Conservation (phyloP, 192 early-diverging fungal genomes). For the Entophlyctis luteolus region DNA sequence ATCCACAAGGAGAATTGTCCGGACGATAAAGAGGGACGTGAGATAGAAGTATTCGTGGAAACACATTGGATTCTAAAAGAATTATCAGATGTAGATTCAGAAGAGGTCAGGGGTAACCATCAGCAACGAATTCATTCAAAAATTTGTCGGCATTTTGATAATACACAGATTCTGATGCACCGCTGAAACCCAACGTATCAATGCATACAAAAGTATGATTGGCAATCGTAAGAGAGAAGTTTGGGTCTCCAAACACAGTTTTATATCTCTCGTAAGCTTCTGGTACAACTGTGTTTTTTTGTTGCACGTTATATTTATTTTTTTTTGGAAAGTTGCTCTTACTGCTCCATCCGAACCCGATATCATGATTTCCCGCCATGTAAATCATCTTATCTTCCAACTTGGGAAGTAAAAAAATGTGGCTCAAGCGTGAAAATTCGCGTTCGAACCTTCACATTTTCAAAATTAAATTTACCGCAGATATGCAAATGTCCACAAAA, state of each 20-base stretch:
- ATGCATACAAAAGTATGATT: constrained; percentile 66
- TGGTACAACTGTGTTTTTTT: constrained; percentile 29
- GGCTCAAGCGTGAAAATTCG: constrained; percentile 53
- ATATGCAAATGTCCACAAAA: too few species aligned
- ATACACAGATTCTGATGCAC: constrained; percentile 29
- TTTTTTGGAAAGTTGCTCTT: neutral
- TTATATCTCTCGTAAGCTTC: constrained; percentile 39
- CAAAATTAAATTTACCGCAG: too few species aligned
- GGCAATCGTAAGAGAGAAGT: constrained; percentile 32
- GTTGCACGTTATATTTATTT: neutral
- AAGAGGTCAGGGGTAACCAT: too few species aligned
- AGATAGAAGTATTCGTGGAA: constrained; percentile 65
- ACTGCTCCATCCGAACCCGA: constrained; percentile 60
- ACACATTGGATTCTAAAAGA: neutral
- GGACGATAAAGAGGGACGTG: constrained; percentile 84
- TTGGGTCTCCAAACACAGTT: constrained; percentile 36
- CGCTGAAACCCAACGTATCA: constrained; percentile 73
- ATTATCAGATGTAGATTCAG: too few species aligned
- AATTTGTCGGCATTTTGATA: constrained; percentile 52
- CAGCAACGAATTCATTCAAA: constrained; percentile 31
- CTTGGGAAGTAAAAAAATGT: constrained; percentile 47
- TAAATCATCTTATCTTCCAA: constrained; percentile 44
- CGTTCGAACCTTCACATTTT: constrained; percentile 44
- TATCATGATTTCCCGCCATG: constrained; percentile 91
- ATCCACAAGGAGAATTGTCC: constrained; percentile 65